Evolutionary conservation across 208 protist genomes (phyloP), one percentile per base, ranked within the genome.

Genomic region (Leishmania martiniquensis): DNA sequence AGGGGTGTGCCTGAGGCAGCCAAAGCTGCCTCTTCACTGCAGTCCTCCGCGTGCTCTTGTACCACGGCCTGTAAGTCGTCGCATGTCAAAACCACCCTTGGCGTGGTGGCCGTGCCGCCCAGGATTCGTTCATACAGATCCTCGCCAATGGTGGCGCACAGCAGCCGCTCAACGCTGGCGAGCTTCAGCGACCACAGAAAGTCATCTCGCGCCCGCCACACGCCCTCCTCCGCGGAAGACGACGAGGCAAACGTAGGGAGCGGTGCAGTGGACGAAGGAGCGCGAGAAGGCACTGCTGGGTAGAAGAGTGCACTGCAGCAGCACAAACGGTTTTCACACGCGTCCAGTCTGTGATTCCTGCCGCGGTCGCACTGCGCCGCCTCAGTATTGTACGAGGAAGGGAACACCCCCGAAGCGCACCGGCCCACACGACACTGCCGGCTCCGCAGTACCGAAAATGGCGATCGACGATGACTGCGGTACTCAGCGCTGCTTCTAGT

Each of bases 151-250:
- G 76, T 76, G 59, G 62, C 37, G 10, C 76, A 72, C 45, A 92
- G 81, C n/a, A 83, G 59, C 12, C 51, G 62, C 77, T 91, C 88
- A 1, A 85, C 76, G 17, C 54, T 65, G 34, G 85, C 89, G 10
- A 96, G 79, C 79, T 92, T 93, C 39, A 96, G 81, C 0, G 88
- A 69, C 77, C 90, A 85, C 37, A 94, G 70, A 84, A 96, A 94
- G 72, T 85, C 80, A 57, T 94, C 85, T 7, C 81, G 80, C 10
- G 85, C 84, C 7, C 74, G 78, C n/a, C 79, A 75, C 74, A 80
- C 83, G 45, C 67, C 63, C 55, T 86, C 85, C 13, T 78, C 71
- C 17, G 63, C 69, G 25, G 32, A 72, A 32, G 66, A 20, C 57
- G 42, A 44, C 47, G 17, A 17, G 51, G 32, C 42, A 25, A 57